Percentiles rank a stretch among this genome's conserved stretches.
These are phyloP conservation scores for Dunaliella primolecta DNA, from an alignment of 139 green algal genomes.

Conservation along the genomic window DNA sequence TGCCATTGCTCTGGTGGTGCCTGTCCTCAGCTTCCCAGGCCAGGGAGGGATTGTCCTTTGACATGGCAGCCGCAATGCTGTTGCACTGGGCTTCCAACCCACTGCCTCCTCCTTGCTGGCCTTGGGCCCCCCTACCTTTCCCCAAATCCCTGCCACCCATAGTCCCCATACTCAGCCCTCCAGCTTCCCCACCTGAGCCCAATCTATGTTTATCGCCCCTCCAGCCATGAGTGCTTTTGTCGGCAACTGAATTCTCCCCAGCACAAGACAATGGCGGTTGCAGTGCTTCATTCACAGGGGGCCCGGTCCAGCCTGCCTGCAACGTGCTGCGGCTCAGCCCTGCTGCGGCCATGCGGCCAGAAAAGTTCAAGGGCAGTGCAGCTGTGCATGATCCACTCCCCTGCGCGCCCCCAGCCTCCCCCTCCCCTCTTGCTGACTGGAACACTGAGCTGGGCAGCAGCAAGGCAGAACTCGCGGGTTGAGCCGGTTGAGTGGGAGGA, in stretches of 20 bases:
- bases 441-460: not conserved
- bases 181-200: too few relatives aligned
- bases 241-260: too few relatives aligned
- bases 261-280: too few relatives aligned
- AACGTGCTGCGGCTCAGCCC: not conserved
- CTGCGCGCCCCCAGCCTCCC: too few relatives aligned
- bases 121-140: not conserved
- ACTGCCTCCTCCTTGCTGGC: not conserved
- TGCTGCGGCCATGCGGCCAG: conserved; percentile 12
- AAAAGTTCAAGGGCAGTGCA: conserved; percentile 1
- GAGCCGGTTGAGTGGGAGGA: too few relatives aligned
- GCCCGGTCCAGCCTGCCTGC: too few relatives aligned
- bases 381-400: not conserved
- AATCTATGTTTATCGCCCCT: too few relatives aligned
- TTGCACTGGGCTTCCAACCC: not conserved
- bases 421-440: not conserved
- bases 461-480: too few relatives aligned
- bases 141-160: too few relatives aligned
- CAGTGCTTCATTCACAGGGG: too few relatives aligned
- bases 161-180: too few relatives aligned
- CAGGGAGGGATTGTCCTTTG: not conserved
- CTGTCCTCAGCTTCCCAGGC: not conserved
- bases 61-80: not conserved
- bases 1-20: not conserved
- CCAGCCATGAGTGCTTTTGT: too few relatives aligned